A percentile compares a stretch with the other conserved stretches of the same genome.
Conservation (phyloP, 2,329 filamentous ascomycete genomes). For the Parafenestella ontariensis region DNA sequence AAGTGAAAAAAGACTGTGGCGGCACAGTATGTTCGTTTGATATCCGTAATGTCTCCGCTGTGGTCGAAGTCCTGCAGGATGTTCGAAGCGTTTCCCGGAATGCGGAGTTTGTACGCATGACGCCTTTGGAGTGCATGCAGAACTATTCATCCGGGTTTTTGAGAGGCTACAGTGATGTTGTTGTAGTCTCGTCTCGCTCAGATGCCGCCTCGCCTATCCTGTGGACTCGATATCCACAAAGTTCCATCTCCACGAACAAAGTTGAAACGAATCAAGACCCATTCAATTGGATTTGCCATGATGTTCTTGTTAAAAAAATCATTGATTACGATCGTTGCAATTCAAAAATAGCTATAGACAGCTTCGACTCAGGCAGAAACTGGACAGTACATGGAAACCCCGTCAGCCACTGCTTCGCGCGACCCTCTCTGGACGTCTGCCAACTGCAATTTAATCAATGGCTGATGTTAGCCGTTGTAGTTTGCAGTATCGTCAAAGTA, state of each 20-base stretch:
- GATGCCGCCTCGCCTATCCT: slow-evolving; percentile 12
- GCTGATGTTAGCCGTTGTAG: slow-evolving; percentile 21
- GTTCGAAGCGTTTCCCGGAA: slow-evolving; percentile 9
- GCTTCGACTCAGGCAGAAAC: slow-evolving; percentile 5
- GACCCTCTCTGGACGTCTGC: slow-evolving; percentile 15
- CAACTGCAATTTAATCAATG: slow-evolving; percentile 23
- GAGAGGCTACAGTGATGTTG: slow-evolving; percentile 13
- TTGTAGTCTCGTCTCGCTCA: slow-evolving; percentile 9
- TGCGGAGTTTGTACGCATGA: slow-evolving; percentile 4
- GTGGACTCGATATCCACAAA: slow-evolving; percentile 20
- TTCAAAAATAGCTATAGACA: not conserved
- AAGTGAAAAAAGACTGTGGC: slow-evolving; percentile 1
- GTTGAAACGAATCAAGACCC: slow-evolving; percentile 17
- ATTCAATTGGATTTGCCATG: slow-evolving; percentile 22
- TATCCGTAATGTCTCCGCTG: slow-evolving; percentile 3
- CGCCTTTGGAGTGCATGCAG: slow-evolving; percentile 9
- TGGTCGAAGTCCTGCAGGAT: slow-evolving; percentile 12
- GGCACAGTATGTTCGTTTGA: slow-evolving; percentile 11
- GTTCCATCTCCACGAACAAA: slow-evolving; percentile 9
- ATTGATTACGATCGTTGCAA: not conserved
- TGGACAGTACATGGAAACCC: slow-evolving; percentile 23
- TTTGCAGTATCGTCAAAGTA: slow-evolving; percentile 23
- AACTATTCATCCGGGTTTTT: slow-evolving; percentile 17
- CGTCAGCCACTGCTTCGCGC: slow-evolving; percentile 21
- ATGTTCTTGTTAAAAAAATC: slow-evolving; percentile 1